Base-by-base conservation (phyloP, 805 yeast genomes). In the Saccharomyces mikatae region DNA sequence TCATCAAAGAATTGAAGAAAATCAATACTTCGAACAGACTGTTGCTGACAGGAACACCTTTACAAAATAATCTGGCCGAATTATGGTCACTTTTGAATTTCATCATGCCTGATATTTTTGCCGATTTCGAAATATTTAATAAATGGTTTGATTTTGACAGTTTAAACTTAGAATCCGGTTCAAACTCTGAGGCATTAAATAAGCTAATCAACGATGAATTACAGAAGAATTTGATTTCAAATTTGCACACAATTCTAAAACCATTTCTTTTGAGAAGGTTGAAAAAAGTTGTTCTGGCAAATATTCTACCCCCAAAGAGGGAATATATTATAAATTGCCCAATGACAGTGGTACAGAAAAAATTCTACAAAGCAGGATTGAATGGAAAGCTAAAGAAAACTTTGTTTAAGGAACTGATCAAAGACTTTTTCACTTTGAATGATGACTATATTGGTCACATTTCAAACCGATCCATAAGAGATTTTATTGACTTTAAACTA, bases 31-130 rank as follows among this genome's bases (percentile, higher is more conserved):
- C 81, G 1, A 92, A 92, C 65, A 74, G 97, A 57, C 73, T 92
- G 49, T 73, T 92, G 28, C 72, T 92, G 13, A 92, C 99, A 0
- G 99, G 99, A n/a, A 92, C 99, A 0, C 98, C 99, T 0, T 74
- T 92, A 52, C 99, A 92, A 68, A 92, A 92, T 67, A 92, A 91
- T 64, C 73, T 92, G 54, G 80, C 86, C 52, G 98, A 94, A 70
- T 72, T 94, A 41, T 92, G 98, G 98, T 86, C 97, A 0, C 73
- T 94, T 54, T 75, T 92, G 53, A 94, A 94, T 66, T 92, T 92
- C 65, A 85, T 94, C 36, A 74, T 92, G 51, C 99, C 99, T 0
- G 97, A 90, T 62, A 87, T 94, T 29, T 92, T 92, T 68, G 88
- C 88, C 47, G 98, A 92, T 69, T 78, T 91, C 56, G 92, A 85